These are phyloP conservation scores for Picea sitchensis DNA, from an alignment of 75 land plant genomes.

Conservation along the genomic window DNA sequence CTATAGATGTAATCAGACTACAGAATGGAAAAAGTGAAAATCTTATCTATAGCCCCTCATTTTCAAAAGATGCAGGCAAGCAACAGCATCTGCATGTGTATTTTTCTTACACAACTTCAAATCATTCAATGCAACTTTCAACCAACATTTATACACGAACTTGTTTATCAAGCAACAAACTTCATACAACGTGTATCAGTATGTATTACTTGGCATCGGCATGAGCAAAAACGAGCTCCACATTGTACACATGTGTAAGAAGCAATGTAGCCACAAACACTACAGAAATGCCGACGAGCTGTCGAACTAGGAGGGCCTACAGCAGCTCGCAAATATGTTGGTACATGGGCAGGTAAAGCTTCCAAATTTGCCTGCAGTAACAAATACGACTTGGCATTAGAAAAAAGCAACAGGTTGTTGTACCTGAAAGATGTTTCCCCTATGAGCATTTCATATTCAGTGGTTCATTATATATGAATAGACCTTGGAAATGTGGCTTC, in stretches of 20 bases:
- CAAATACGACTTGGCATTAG: not conserved
- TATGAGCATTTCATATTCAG: not conserved
- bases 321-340: constrained; percentile 86
- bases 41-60: no score
- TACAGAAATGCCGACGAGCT: constrained; percentile 87
- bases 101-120: no score
- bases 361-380: constrained; percentile 78
- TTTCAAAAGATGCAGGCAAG: no score
- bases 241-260: constrained; percentile 76
- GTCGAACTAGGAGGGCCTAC: constrained; percentile 94
- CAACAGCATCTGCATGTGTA: no score
- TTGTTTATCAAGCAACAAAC: constrained; percentile 38
- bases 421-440: not conserved
- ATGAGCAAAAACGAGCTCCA: constrained; percentile 81
- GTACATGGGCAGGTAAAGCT: constrained; percentile 82
- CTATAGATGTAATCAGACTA: no score
- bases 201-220: constrained; percentile 80
- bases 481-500: not conserved
- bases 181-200: constrained; percentile 91
- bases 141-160: no score
- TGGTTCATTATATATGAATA: not conserved
- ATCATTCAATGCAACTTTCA: no score
- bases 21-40: no score
- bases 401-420: not conserved
- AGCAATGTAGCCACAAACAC: constrained; percentile 88